Conservation (phyloP, 257 asterid genomes). For the Oldenlandia corymbosa region DNA sequence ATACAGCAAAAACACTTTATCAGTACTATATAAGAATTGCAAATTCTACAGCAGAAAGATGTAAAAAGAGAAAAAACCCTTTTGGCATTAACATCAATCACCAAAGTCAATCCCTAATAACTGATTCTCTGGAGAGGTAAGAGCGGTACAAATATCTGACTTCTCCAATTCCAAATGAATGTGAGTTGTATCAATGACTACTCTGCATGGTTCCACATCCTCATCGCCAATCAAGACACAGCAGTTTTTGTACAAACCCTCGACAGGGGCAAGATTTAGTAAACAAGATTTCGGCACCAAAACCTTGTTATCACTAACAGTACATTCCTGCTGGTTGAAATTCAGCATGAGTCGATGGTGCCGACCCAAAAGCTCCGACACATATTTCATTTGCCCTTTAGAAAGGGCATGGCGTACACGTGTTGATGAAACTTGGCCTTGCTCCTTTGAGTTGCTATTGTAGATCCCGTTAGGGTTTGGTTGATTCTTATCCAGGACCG, state of each 20-base stretch:
- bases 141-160: conserved; percentile 26
- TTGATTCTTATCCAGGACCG: conserved; percentile 81
- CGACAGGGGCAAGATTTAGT: conserved; percentile 85
- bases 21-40: too few relatives aligned
- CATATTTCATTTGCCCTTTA: conserved; percentile 75
- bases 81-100: conserved; percentile 19
- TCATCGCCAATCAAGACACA: conserved; percentile 44
- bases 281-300: conserved; percentile 62
- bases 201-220: conserved; percentile 50
- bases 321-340: conserved; percentile 27
- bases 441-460: conserved; percentile 45
- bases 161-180: conserved; percentile 71
- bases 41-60: too few relatives aligned
- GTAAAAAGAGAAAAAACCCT: not conserved
- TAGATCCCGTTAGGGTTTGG: conserved; percentile 18
- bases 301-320: conserved; percentile 33
- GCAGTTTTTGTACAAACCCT: conserved; percentile 69
- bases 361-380: conserved; percentile 80
- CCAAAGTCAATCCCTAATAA: conserved; percentile 65
- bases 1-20: too few relatives aligned
- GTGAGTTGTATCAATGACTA: conserved; percentile 40
- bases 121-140: conserved; percentile 28
- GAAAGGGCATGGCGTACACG: conserved; percentile 85
- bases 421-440: conserved; percentile 93
- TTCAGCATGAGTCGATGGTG: conserved; percentile 58